Base-by-base conservation (phyloP, 306 rosid species). In the Luffa aegyptiaca region DNA sequence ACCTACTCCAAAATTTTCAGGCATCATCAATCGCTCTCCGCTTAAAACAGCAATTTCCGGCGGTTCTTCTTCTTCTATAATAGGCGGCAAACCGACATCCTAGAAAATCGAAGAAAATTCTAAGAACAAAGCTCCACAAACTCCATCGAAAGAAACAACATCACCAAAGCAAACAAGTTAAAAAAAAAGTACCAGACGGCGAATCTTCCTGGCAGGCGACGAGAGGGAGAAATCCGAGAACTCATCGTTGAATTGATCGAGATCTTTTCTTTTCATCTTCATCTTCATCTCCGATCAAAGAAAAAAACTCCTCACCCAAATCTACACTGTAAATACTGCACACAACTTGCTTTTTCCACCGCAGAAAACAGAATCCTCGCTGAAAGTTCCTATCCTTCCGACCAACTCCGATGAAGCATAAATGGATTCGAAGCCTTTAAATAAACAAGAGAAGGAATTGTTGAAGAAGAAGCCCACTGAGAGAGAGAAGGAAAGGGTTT, bases 151-250 rank as follows among this genome's bases (percentile, higher is more conserved):
- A 33, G 39, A 31, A 17, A 12, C 14, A 9, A 31, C 16, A 8
- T 3, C 4, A 16, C 3, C 5, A 36, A 64, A 64, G 26, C 31
- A 35, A 70, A 21, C 45, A 35, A 33, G 44, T 45, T 5, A 17
- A 17, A 21, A 20, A 66, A 17, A 18, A 55, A 37, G 61, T 49
- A 90, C 97, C 83, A 95, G 88, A 75, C 98, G 97, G 80, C 98
- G 98, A 86, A 92, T 92, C 90, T 95, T 95, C 45, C 90, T 86
- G 11, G 97, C 90, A 0, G 97, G 93, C n/a, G 96, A 88, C 37
- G 91, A 87, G 2, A 95, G 87, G 53, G 97, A 87, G 86, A 95
- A 87, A 63, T 90, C 96, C 51, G 92, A 91, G 85, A 93, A 91
- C 35, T 92, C 90, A 6, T 88, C 76, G 86, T 61, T 52, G 18